Evolutionary conservation across 495 filamentous ascomycete genomes (phyloP).

Genomic region (Ramalina peruviana): DNA sequence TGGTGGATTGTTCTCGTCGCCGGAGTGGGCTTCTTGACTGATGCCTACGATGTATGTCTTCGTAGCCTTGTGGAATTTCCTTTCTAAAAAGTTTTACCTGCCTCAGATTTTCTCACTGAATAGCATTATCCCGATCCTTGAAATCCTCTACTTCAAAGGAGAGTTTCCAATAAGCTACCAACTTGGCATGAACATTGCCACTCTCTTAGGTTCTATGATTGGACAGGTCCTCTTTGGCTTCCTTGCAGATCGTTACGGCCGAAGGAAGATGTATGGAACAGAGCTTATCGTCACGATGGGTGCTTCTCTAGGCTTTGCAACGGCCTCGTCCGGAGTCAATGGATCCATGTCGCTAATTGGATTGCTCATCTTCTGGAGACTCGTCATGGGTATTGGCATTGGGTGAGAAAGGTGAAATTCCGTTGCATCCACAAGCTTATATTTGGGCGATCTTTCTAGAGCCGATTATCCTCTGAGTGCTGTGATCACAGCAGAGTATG

Average conservation of each 20-base stretch:
- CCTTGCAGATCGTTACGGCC: slow-evolving; percentile 46
- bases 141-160: slow-evolving; percentile 44
- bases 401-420: slow-evolving; percentile 8
- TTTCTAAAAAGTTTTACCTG: neutral
- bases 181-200: slow-evolving; percentile 45
- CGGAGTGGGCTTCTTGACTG: slow-evolving; percentile 53
- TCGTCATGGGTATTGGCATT: slow-evolving; percentile 40
- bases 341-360: slow-evolving; percentile 40
- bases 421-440: neutral
- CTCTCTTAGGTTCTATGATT: slow-evolving; percentile 41
- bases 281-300: slow-evolving; percentile 46
- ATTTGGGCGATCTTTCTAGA: slow-evolving; percentile 30
- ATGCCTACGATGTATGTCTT: slow-evolving; percentile 47
- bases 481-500: slow-evolving; percentile 47
- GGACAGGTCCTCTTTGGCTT: slow-evolving; percentile 51
- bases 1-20: slow-evolving; percentile 40
- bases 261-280: slow-evolving; percentile 48
- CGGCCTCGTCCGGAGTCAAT: slow-evolving; percentile 27
- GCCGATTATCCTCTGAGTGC: slow-evolving; percentile 44
- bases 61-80: neutral
- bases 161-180: slow-evolving; percentile 24
- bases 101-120: slow-evolving; percentile 47
- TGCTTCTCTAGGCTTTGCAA: slow-evolving; percentile 41
- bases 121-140: slow-evolving; percentile 45
- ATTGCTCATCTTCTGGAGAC: slow-evolving; percentile 45